Evolutionary conservation across 495 filamentous ascomycete genomes (phyloP).

Genomic region (Aspergillus sclerotiicarbonarius): DNA sequence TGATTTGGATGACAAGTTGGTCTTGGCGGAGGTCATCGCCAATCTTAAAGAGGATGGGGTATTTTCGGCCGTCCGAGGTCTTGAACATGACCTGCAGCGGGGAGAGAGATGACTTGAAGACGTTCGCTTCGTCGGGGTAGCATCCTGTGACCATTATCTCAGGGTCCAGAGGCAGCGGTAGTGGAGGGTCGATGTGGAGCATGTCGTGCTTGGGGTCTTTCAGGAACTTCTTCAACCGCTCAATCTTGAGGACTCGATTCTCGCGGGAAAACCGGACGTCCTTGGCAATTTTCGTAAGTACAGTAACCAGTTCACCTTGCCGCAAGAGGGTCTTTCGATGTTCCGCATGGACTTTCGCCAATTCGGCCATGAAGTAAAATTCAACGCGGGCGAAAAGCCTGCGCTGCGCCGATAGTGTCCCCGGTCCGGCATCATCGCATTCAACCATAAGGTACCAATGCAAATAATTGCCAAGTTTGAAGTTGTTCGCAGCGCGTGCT

Average conservation of each 20-base stretch:
- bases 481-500: slow-evolving; percentile 75
- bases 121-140: slow-evolving; percentile 78
- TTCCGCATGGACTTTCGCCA: slow-evolving; percentile 59
- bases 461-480: slow-evolving; percentile 89
- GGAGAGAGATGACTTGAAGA: slow-evolving; percentile 92
- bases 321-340: slow-evolving; percentile 71
- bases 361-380: slow-evolving; percentile 90
- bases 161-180: slow-evolving; percentile 88
- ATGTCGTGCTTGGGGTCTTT: slow-evolving; percentile 89
- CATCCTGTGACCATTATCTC: slow-evolving; percentile 74
- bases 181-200: slow-evolving; percentile 73
- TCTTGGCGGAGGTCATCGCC: slow-evolving; percentile 97
- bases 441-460: slow-evolving; percentile 99
- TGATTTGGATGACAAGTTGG: slow-evolving; percentile 96
- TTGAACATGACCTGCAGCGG: slow-evolving; percentile 91
- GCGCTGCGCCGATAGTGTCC: slow-evolving; percentile 67
- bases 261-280: slow-evolving; percentile 83
- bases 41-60: slow-evolving; percentile 94
- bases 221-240: slow-evolving; percentile 76
- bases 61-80: slow-evolving; percentile 70
- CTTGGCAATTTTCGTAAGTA: slow-evolving; percentile 85
- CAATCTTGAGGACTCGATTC: slow-evolving; percentile 72
- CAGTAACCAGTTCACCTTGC: slow-evolving; percentile 85
- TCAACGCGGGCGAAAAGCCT: slow-evolving; percentile 87
- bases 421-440: slow-evolving; percentile 75